A percentile compares a stretch with the other conserved stretches of the same genome.
phyloP scores from a whole-genome alignment of 139 green algal species.

The Bryopsis sp. region DNA sequence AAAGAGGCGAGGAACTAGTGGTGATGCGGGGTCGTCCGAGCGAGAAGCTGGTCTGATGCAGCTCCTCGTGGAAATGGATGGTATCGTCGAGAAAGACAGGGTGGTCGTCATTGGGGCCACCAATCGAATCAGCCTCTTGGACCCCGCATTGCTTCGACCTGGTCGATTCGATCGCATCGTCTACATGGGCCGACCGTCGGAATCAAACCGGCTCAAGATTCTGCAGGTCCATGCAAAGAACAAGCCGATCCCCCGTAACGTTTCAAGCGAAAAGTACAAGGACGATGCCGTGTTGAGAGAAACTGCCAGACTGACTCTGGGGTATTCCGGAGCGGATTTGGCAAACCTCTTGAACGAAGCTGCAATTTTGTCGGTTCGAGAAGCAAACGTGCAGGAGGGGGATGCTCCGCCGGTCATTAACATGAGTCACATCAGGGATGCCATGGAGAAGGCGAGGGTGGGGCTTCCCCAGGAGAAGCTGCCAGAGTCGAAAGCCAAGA shows the following conservation, averaged over 20 bases:
- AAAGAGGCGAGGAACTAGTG: conserved; percentile 28
- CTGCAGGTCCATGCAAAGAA: conserved; percentile 46
- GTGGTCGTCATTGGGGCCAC: conserved; percentile 70
- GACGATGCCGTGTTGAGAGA: conserved; percentile 38
- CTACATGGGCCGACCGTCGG: conserved; percentile 52
- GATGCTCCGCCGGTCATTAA: conserved; percentile 23
- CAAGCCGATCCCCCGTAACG: conserved; percentile 40
- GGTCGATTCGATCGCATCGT: conserved; percentile 66
- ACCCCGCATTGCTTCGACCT: conserved; percentile 59
- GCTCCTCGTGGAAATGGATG: conserved; percentile 66
- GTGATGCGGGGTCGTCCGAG: conserved; percentile 49
- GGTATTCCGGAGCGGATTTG: conserved; percentile 56
- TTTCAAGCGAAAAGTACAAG: conserved; percentile 16
- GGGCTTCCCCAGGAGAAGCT: conserved; percentile 35
- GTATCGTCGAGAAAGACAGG: conserved; percentile 26
- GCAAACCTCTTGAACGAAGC: conserved; percentile 70
- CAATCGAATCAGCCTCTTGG: conserved; percentile 53
- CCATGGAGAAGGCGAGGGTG: conserved; percentile 44
- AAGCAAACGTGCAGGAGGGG: conserved; percentile 11
- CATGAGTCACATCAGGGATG: conserved; percentile 30
- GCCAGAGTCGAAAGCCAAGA: conserved; percentile 30
- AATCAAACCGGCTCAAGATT: conserved; percentile 47
- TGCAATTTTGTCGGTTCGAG: conserved; percentile 51
- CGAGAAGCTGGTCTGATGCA: conserved; percentile 66
- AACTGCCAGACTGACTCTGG: conserved; percentile 40